These are phyloP conservation scores for Phytophthora pistaciae DNA, from an alignment of 352 stramenopile species.

Conservation along the genomic window DNA sequence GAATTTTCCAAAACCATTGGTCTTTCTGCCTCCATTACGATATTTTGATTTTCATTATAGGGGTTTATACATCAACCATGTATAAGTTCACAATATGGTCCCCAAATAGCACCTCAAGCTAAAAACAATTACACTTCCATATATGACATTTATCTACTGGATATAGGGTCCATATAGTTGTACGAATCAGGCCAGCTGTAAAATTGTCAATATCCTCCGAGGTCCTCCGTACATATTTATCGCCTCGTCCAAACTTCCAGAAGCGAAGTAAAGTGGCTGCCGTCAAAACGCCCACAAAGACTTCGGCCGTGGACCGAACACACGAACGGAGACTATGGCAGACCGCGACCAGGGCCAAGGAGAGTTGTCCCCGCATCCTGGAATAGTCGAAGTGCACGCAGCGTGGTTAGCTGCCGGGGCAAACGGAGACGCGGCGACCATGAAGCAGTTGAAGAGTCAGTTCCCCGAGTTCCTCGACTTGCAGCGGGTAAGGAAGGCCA, in stretches of 20 bases:
- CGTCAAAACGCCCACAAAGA: background rate
- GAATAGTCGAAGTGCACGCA: conserved; percentile 19
- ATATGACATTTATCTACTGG: background rate
- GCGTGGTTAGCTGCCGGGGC: conserved; percentile 30
- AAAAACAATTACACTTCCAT: background rate
- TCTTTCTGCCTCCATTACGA: background rate
- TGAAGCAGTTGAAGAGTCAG: conserved; percentile 13
- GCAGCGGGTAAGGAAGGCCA: conserved; percentile 15
- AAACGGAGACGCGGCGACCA: conserved; percentile 13
- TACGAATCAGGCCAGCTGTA: background rate
- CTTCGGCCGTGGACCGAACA: background rate
- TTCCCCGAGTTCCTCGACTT: conserved; percentile 31
- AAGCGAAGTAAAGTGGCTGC: background rate
- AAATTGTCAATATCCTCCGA: background rate
- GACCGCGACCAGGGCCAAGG: background rate
- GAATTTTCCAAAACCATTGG: background rate
- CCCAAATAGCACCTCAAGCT: background rate
- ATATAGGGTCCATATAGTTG: background rate
- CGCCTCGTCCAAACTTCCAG: background rate
- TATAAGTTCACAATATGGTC: background rate
- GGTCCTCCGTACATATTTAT: background rate
- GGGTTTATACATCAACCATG: background rate
- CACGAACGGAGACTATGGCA: background rate
- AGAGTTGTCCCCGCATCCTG: background rate
- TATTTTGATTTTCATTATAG: background rate